A percentile compares a stretch with the other conserved stretches of the same genome.
Conservation (phyloP, 805 yeast genomes). For the Suhomyces canberraensis region DNA sequence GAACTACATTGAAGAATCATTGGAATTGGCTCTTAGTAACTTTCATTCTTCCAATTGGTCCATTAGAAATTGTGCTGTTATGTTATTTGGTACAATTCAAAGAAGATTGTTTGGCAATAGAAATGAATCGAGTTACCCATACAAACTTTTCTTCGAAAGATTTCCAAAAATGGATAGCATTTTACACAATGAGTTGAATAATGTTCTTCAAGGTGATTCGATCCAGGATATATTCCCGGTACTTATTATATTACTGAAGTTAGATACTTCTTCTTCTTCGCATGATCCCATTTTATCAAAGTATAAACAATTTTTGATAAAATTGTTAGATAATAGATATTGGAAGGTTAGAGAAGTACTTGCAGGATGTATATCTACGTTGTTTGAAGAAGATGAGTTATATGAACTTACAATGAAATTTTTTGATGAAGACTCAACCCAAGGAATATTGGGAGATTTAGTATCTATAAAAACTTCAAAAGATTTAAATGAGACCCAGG, state of each 20-base stretch:
- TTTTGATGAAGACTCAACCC: constrained; percentile 3
- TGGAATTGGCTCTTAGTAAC: constrained; percentile 57
- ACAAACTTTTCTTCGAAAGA: constrained; percentile 68
- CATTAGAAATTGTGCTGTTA: constrained; percentile 85
- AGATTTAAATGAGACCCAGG: constrained; percentile 10
- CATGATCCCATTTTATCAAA: constrained; percentile 46
- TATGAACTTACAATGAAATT: constrained; percentile 21
- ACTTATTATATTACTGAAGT: constrained; percentile 63
- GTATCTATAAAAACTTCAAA: background rate
- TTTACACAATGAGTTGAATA: constrained; percentile 22
- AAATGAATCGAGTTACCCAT: constrained; percentile 40
- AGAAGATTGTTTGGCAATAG: constrained; percentile 72
- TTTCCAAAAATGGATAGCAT: constrained; percentile 51
- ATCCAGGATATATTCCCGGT: constrained; percentile 73
- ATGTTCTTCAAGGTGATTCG: constrained; percentile 21
- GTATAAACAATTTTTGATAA: constrained; percentile 39
- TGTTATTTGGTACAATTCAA: constrained; percentile 85
- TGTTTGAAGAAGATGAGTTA: constrained; percentile 25
- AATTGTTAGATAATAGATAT: constrained; percentile 46
- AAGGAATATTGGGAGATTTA: background rate
- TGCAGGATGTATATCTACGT: constrained; percentile 61
- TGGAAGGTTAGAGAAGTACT: constrained; percentile 93
- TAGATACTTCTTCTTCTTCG: constrained; percentile 56
- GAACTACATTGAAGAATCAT: constrained; percentile 51
- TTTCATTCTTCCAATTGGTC: constrained; percentile 79